These are phyloP conservation scores for Candida michaelii DNA, from an alignment of 805 yeast species.

Conservation along the genomic window DNA sequence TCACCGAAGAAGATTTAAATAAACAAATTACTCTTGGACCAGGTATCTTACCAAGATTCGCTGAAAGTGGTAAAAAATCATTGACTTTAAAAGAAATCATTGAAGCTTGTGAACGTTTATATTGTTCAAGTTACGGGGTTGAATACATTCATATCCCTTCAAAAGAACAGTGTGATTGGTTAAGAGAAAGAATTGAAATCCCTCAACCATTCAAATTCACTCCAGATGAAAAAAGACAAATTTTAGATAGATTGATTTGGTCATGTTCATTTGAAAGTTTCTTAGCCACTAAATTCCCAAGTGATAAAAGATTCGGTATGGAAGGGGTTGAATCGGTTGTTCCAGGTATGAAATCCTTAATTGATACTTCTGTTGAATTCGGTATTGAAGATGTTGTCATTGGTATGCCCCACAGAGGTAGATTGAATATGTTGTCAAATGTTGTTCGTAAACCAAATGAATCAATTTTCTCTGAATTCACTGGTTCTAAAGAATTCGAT, in stretches of 20 bases:
- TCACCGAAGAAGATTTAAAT: constrained; percentile 81
- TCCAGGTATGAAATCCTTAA: constrained; percentile 94
- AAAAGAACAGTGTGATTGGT: constrained; percentile 95
- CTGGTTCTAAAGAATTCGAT: constrained; percentile 85
- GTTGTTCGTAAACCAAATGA: constrained; percentile 98
- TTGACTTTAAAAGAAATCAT: constrained; percentile 79
- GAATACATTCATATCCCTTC: constrained; percentile 97
- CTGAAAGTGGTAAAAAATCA: constrained; percentile 58
- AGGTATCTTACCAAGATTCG: constrained; percentile 93
- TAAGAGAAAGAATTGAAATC: constrained; percentile 93
- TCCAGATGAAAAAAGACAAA: constrained; percentile 91
- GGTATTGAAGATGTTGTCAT: constrained; percentile 96
- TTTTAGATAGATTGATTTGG: constrained; percentile 96
- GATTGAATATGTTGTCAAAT: constrained; percentile 95
- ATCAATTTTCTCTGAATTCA: constrained; percentile 93
- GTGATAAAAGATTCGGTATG: constrained; percentile 96
- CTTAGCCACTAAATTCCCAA: constrained; percentile 93
- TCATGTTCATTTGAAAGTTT: constrained; percentile 90
- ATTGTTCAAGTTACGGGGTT: constrained; percentile 87
- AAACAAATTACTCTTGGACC: constrained; percentile 91
- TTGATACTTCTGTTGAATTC: constrained; percentile 86
- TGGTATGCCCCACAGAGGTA: constrained; percentile 99
- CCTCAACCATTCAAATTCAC: constrained; percentile 83
- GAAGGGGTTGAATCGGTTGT: constrained; percentile 98
- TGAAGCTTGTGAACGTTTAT: constrained; percentile 73